Evolutionary conservation across 371 early-diverging fungal species (phyloP).

Genomic region (Funneliformis caledonium): DNA sequence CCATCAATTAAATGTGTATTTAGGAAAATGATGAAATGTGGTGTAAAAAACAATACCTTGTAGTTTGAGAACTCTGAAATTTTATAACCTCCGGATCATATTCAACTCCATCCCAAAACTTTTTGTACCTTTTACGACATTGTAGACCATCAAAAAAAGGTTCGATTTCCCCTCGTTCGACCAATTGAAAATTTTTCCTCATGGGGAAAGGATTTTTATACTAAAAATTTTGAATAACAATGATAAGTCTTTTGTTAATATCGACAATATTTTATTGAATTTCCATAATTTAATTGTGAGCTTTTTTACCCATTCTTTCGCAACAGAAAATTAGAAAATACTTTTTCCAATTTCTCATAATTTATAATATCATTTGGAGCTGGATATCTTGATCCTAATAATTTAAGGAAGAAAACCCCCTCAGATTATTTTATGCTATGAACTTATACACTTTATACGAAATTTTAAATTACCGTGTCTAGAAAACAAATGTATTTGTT

Average conservation of each 20-base stretch:
- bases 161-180: no score
- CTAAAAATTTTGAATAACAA: no score
- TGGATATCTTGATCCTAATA: no score
- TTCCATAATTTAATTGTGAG: no score
- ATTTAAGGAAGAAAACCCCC: background rate
- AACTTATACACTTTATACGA: no score
- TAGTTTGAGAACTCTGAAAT: conserved; percentile 22
- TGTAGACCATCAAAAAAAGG: no score
- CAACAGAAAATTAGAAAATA: background rate
- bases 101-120: conserved; percentile 13
- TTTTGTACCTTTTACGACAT: no score
- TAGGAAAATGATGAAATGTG: background rate
- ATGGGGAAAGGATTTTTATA: no score
- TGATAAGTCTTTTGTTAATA: no score
- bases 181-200: no score
- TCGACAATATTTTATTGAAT: background rate
- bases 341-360: background rate
- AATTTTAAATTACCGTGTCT: conserved; percentile 18
- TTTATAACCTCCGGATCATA: conserved; percentile 32
- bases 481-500: conserved; percentile 19
- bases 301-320: conserved; percentile 5
- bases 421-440: background rate
- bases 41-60: conserved; percentile 9
- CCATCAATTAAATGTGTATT: background rate
- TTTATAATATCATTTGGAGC: background rate